phyloP scores from a whole-genome alignment of 2,329 filamentous ascomycete species.

The Cordyceps sp. region DNA sequence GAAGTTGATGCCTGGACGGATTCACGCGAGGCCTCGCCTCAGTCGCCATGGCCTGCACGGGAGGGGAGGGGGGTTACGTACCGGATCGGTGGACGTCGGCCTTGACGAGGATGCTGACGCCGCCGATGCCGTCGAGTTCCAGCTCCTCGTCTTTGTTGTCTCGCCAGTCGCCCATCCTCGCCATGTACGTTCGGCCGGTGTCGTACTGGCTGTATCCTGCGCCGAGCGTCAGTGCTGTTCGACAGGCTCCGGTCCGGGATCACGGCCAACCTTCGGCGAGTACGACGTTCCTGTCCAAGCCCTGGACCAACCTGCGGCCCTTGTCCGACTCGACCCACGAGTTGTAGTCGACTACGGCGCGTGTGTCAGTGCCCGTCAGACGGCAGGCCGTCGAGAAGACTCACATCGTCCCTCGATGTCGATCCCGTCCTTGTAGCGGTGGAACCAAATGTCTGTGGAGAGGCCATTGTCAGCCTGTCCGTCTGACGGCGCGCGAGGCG shows the following conservation, averaged over 20 bases:
- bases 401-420: constrained; percentile 93
- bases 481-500: not conserved
- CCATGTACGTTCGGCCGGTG: constrained; percentile 82
- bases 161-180: constrained; percentile 78
- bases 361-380: constrained; percentile 4
- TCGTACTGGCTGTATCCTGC: constrained; percentile 83
- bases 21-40: not conserved
- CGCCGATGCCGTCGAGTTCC: constrained; percentile 85
- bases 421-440: constrained; percentile 61
- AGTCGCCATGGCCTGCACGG: not conserved
- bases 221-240: constrained; percentile 5
- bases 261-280: constrained; percentile 62
- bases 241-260: not conserved
- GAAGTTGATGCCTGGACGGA: constrained; percentile 72
- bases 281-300: constrained; percentile 62
- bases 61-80: too few species aligned
- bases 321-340: constrained; percentile 94
- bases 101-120: constrained; percentile 95
- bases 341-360: constrained; percentile 74
- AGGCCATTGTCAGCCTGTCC: constrained; percentile 9
- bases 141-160: constrained; percentile 86
- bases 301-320: constrained; percentile 55
- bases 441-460: constrained; percentile 92
- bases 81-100: constrained; percentile 92
- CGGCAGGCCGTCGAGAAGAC: constrained; percentile 14